These are phyloP conservation scores for Lepidium aucheri DNA, from an alignment of 345 rosid genomes.

Conservation along the genomic window DNA sequence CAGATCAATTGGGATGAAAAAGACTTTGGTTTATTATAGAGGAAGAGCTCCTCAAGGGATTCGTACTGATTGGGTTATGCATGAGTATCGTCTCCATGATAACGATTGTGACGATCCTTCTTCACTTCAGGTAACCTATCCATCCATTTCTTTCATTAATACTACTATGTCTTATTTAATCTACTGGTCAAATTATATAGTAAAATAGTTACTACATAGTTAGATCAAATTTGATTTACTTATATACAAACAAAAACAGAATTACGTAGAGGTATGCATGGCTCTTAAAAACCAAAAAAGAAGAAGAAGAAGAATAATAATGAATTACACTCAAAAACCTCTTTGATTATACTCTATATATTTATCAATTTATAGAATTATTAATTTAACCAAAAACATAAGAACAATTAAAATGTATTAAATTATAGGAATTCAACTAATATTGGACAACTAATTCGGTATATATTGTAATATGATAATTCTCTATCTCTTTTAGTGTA, in stretches of 20 bases:
- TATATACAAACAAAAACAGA: not conserved
- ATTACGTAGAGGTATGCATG: not conserved
- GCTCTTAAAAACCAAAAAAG: not conserved
- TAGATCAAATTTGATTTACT: not conserved
- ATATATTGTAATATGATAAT: no score
- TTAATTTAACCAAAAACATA: no score
- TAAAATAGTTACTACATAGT: not conserved
- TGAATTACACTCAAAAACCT: no score
- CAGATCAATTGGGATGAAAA: slow-evolving; percentile 87
- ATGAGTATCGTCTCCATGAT: slow-evolving; percentile 87
- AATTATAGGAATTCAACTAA: no score
- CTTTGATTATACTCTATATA: no score
- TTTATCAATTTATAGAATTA: no score
- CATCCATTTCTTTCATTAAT: not conserved
- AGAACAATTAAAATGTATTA: no score
- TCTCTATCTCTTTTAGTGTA: not conserved
- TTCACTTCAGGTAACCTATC: slow-evolving; percentile 61
- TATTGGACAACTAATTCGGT: no score
- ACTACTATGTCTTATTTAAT: not conserved
- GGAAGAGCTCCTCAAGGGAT: slow-evolving; percentile 95
- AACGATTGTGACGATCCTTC: slow-evolving; percentile 71
- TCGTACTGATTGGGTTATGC: slow-evolving; percentile 94
- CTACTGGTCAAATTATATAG: not conserved
- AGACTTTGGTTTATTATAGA: slow-evolving; percentile 77
- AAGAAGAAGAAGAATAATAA: not conserved